Evolutionary conservation across 169 alveolate species (phyloP).

Genomic region (Eimeria acervulina): DNA sequence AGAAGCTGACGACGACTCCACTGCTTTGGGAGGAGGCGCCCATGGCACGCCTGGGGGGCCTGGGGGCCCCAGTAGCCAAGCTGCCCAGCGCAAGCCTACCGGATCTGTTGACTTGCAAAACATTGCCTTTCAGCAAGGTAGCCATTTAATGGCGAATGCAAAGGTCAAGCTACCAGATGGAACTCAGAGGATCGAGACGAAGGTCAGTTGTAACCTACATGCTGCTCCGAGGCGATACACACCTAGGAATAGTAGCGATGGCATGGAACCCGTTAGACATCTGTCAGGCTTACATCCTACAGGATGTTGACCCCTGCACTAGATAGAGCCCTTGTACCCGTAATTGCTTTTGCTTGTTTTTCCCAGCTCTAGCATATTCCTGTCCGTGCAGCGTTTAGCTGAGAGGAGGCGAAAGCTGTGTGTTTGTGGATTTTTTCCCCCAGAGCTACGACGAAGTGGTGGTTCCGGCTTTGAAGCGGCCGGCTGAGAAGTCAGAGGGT

Average conservation of each 20-base stretch:
- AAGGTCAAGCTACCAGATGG: constrained; percentile 97
- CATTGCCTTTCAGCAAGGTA: constrained; percentile 92
- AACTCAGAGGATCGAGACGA: constrained; percentile 92
- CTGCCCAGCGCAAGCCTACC: constrained; percentile 80
- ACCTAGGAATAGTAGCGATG: neutral
- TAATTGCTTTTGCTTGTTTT: neutral
- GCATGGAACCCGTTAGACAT: neutral
- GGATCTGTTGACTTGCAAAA: constrained; percentile 91
- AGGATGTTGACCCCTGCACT: neutral
- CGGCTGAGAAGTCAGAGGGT: constrained; percentile 65
- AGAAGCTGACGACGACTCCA: constrained; percentile 81
- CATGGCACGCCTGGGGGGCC: constrained; percentile 58
- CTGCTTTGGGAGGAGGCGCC: constrained; percentile 80
- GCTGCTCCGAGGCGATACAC: neutral
- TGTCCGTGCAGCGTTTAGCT: neutral
- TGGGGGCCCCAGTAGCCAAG: constrained; percentile 48
- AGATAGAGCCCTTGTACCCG: neutral
- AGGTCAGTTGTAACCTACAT: constrained; percentile 86
- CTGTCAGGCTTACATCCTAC: neutral
- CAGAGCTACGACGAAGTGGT: constrained; percentile 90
- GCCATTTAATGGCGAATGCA: constrained; percentile 94
- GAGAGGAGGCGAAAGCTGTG: no score
- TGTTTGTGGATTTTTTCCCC: neutral
- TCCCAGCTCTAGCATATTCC: neutral
- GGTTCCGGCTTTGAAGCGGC: constrained; percentile 89